A percentile compares a stretch with the other conserved stretches of the same genome.
Evolutionary conservation across 768 basidiomycete genomes (phyloP).

Genomic region (Rhizopogon salebrosus): DNA sequence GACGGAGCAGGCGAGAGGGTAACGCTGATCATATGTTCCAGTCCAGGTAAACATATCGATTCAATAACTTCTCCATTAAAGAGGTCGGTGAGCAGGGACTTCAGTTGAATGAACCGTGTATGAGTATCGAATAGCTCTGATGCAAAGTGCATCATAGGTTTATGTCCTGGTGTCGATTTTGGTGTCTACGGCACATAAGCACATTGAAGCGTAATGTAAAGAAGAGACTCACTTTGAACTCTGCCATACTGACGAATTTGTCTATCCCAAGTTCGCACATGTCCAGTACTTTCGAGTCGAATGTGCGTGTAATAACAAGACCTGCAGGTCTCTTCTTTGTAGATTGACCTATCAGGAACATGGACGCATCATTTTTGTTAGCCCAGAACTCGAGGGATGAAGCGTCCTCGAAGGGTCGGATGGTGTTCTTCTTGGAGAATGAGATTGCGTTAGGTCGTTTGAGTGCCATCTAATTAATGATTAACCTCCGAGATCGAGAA

Average conservation of each 20-base stretch:
- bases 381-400: slow-evolving; percentile 89
- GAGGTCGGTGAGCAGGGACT: slow-evolving; percentile 84
- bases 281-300: slow-evolving; percentile 80
- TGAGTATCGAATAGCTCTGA: slow-evolving; percentile 94
- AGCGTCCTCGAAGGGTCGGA: slow-evolving; percentile 86
- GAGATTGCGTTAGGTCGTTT: slow-evolving; percentile 89
- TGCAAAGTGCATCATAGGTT: slow-evolving; percentile 93
- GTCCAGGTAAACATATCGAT: slow-evolving; percentile 74
- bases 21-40: slow-evolving; percentile 86
- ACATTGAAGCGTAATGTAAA: neutral
- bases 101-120: slow-evolving; percentile 86
- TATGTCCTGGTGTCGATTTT: slow-evolving; percentile 85
- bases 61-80: slow-evolving; percentile 88
- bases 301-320: slow-evolving; percentile 82
- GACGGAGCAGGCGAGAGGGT: slow-evolving; percentile 63
- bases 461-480: slow-evolving; percentile 68
- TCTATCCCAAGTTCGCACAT: slow-evolving; percentile 95
- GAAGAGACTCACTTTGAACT: slow-evolving; percentile 64
- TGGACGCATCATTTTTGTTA: slow-evolving; percentile 86
- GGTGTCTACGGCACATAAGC: slow-evolving; percentile 49
- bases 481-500: neutral
- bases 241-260: slow-evolving; percentile 68
- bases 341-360: slow-evolving; percentile 87
- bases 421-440: slow-evolving; percentile 89
- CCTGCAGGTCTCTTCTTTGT: slow-evolving; percentile 93